Evolutionary conservation across 1,284 basidiomycete species (phyloP).

Genomic region (Peniophora sp.): DNA sequence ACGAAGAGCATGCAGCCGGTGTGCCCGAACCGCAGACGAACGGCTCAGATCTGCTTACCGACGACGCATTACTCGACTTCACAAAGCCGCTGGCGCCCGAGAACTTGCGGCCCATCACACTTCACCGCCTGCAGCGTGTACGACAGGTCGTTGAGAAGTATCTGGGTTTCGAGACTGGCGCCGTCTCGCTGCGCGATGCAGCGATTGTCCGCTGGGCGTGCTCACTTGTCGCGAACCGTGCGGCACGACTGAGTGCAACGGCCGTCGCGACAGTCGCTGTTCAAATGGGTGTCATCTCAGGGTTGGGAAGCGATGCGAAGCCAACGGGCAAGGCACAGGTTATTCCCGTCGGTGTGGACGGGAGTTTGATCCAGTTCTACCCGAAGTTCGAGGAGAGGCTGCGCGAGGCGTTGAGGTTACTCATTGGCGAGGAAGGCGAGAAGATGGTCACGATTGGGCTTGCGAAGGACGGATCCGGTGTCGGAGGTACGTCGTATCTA

Average conservation of each 20-base stretch:
- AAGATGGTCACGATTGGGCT: constrained; percentile 78
- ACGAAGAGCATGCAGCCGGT: constrained; percentile 19
- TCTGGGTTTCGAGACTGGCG: constrained; percentile 38
- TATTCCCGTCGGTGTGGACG: constrained; percentile 83
- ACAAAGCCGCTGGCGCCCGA: constrained; percentile 3
- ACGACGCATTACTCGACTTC: constrained; percentile 8
- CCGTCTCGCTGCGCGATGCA: constrained; percentile 61
- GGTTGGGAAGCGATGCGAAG: constrained; percentile 27
- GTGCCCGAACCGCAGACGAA: constrained; percentile 9
- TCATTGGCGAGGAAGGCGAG: constrained; percentile 80
- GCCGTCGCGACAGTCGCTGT: constrained; percentile 83
- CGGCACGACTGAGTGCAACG: constrained; percentile 77
- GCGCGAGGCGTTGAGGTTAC: constrained; percentile 60
- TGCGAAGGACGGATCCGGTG: constrained; percentile 96
- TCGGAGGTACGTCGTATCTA: constrained; percentile 65
- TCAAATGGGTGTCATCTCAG: constrained; percentile 63
- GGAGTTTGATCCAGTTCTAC: constrained; percentile 89
- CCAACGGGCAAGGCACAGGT: constrained; percentile 33
- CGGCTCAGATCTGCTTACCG: constrained; percentile 1
- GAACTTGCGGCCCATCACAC: constrained; percentile 1
- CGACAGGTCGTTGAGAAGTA: constrained; percentile 53
- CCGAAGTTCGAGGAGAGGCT: constrained; percentile 77
- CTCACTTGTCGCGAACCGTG: constrained; percentile 73
- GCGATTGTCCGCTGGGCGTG: constrained; percentile 80
- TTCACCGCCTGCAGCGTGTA: constrained; percentile 39